Percentiles rank a stretch among this genome's conserved stretches.
These are phyloP conservation scores for Phytophthora sansomeana DNA, from an alignment of 352 stramenopile species.

Conservation along the genomic window DNA sequence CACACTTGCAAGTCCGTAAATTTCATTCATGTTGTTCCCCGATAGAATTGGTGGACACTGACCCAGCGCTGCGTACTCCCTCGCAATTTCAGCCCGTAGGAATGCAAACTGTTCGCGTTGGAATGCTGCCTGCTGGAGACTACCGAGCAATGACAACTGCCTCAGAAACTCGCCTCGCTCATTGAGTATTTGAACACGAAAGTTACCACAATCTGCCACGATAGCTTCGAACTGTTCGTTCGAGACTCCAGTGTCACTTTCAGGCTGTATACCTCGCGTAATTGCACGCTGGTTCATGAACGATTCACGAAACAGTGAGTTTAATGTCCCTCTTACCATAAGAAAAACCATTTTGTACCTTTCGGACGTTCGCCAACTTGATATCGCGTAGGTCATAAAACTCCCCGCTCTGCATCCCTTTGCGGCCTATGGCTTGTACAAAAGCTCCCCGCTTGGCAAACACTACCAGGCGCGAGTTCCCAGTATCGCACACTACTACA, in stretches of 20 bases:
- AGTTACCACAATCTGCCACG: slow-evolving; percentile 72
- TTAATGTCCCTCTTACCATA: neutral
- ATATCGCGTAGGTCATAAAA: slow-evolving; percentile 67
- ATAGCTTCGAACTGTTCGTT: slow-evolving; percentile 80
- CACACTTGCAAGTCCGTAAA: slow-evolving; percentile 47
- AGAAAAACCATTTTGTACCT: slow-evolving; percentile 36
- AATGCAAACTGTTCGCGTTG: slow-evolving; percentile 45
- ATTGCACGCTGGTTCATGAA: slow-evolving; percentile 42
- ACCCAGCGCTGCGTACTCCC: slow-evolving; percentile 42
- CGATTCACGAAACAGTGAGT: neutral
- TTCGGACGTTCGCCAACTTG: slow-evolving; percentile 65
- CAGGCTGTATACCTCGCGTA: slow-evolving; percentile 41
- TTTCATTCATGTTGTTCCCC: slow-evolving; percentile 33
- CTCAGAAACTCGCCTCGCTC: slow-evolving; percentile 61
- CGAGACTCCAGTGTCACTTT: slow-evolving; percentile 41
- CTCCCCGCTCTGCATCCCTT: slow-evolving; percentile 40
- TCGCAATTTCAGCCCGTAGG: slow-evolving; percentile 36
- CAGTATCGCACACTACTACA: slow-evolving; percentile 64
- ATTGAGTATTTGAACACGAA: slow-evolving; percentile 74
- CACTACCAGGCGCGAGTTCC: slow-evolving; percentile 54
- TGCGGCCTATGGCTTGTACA: slow-evolving; percentile 51
- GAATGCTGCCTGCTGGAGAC: slow-evolving; percentile 47
- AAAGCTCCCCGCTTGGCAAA: slow-evolving; percentile 71
- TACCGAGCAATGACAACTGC: slow-evolving; percentile 59
- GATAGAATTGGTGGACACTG: slow-evolving; percentile 27